These are phyloP conservation scores for Draba incana DNA, from an alignment of 345 rosid species.

Conservation along the genomic window DNA sequence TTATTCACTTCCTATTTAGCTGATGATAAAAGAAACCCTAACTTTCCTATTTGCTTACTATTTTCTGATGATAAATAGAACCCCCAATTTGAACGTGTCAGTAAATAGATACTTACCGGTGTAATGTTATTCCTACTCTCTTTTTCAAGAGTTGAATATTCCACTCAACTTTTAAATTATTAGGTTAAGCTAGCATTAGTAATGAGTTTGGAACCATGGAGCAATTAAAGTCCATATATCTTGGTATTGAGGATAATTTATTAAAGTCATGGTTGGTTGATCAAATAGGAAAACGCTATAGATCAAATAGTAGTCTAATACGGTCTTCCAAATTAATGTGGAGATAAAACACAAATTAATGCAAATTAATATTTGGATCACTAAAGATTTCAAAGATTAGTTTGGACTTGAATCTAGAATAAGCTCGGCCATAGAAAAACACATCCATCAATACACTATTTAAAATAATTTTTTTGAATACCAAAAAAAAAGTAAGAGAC, in stretches of 20 bases:
- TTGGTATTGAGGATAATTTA: constrained; percentile 12
- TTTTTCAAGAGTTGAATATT: constrained; percentile 29
- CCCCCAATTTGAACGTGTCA: constrained; percentile 31
- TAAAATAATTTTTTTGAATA: too few relatives aligned
- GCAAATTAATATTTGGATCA: background rate
- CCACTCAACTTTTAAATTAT: constrained; percentile 24
- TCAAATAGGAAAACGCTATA: background rate
- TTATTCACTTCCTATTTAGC: constrained; percentile 3
- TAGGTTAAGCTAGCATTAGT: constrained; percentile 27
- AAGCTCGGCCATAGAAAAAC: background rate
- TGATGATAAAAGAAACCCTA: background rate
- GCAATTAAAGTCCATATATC: background rate
- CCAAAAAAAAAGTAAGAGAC: background rate
- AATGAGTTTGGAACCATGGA: constrained; percentile 16
- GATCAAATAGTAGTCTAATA: background rate
- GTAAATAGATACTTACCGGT: constrained; percentile 36
- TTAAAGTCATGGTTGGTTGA: constrained; percentile 7
- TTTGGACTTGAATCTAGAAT: too few relatives aligned
- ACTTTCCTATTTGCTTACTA: constrained; percentile 27
- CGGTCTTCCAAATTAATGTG: constrained; percentile 5
- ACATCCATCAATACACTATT: background rate
- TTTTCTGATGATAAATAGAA: constrained; percentile 24
- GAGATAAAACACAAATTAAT: constrained; percentile 12
- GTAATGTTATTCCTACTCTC: constrained; percentile 9
- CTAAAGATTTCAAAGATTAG: too few relatives aligned